Evolutionary conservation across 2,329 filamentous ascomycete genomes (phyloP).

Genomic region (Stromatinia cepivora): DNA sequence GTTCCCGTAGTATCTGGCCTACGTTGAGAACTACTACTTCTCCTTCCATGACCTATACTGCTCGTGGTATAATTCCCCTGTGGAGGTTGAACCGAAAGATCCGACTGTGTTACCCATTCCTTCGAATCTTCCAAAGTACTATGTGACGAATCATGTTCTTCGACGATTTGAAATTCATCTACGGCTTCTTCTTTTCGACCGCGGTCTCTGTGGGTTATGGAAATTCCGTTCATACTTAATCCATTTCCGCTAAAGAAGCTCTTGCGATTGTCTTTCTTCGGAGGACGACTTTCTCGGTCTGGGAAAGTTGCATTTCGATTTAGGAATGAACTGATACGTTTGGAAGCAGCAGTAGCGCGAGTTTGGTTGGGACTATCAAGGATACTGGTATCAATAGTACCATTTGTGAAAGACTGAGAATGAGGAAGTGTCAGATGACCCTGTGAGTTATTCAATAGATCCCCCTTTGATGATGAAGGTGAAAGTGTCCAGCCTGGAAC

Average conservation of each 20-base stretch:
- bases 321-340: constrained; percentile 21
- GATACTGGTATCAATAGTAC: constrained; percentile 33
- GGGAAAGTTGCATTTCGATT: constrained; percentile 4
- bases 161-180: not conserved
- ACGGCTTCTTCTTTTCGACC: constrained; percentile 6
- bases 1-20: constrained; percentile 24
- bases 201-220: constrained; percentile 18
- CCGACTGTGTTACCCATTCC: constrained; percentile 45
- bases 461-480: constrained; percentile 18
- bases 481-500: constrained; percentile 43
- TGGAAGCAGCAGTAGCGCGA: constrained; percentile 22
- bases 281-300: constrained; percentile 4
- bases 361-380: constrained; percentile 30
- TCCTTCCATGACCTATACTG: constrained; percentile 22
- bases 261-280: constrained; percentile 18
- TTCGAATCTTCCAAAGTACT: not conserved
- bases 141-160: constrained; percentile 20
- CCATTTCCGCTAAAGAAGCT: constrained; percentile 25
- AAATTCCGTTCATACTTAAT: constrained; percentile 23
- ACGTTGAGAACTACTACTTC: constrained; percentile 30
- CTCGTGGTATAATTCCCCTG: not conserved
- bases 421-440: constrained; percentile 24
- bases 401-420: constrained; percentile 33
- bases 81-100: constrained; percentile 25
- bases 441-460: constrained; percentile 28